Conservation (phyloP, 441 rosid species). For the Adansonia grandidieri region DNA sequence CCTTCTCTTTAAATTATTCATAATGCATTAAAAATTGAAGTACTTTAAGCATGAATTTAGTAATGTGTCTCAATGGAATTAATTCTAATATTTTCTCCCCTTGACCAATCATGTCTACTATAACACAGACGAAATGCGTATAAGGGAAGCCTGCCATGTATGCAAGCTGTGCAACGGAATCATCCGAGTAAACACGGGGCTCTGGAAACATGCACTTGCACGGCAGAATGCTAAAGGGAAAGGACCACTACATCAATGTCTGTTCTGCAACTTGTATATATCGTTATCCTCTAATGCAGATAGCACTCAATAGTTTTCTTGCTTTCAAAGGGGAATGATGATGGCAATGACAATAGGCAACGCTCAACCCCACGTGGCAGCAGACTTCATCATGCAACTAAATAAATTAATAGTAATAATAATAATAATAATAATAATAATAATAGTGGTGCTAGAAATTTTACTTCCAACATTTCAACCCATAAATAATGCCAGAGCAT, state of each 20-base stretch:
- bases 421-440: no score
- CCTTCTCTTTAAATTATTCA: neutral
- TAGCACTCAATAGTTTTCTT: no score
- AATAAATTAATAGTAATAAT: no score
- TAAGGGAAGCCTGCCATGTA: slow-evolving; percentile 98
- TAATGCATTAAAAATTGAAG: neutral
- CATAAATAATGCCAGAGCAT: no score
- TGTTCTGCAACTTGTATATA: slow-evolving; percentile 92
- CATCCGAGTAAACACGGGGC: slow-evolving; percentile 80
- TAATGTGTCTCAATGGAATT: slow-evolving; percentile 2
- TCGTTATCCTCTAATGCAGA: neutral
- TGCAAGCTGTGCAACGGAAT: slow-evolving; percentile 78
- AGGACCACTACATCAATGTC: slow-evolving; percentile 57
- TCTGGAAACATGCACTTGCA: slow-evolving; percentile 98
- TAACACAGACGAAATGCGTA: slow-evolving; percentile 73
- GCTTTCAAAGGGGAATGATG: no score
- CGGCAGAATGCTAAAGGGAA: slow-evolving; percentile 85
- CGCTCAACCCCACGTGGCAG: no score
- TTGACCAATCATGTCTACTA: slow-evolving; percentile 19
- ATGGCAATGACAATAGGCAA: no score
- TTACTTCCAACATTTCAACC: no score
- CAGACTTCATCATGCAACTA: no score
- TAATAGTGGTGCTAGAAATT: no score
- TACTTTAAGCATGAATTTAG: neutral
- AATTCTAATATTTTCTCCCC: slow-evolving; percentile 3